Evolutionary conservation across 345 rosid genomes (phyloP).

Genomic region (Syzygium aqueum): DNA sequence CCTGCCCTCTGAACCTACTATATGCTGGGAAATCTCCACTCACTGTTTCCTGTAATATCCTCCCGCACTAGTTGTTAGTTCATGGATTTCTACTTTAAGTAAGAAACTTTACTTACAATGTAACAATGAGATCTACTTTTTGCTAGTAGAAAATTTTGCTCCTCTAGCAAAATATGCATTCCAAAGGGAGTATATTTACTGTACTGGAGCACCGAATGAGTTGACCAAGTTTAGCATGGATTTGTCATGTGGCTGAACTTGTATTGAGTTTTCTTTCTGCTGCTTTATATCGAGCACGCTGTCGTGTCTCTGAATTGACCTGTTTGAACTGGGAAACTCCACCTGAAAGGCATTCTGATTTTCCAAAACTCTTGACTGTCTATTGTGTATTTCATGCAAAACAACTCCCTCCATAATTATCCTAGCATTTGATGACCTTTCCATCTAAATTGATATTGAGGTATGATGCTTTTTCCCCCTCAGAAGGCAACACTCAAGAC

Average conservation of each 20-base stretch:
- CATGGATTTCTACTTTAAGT: not conserved
- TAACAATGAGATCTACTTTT: not conserved
- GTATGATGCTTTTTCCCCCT: constrained; percentile 7
- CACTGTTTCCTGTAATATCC: not conserved
- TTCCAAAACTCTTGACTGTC: not conserved
- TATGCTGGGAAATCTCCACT: not conserved
- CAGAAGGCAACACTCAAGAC: constrained; percentile 22
- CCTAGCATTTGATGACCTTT: not conserved
- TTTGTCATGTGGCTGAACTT: not conserved
- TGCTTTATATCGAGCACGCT: not conserved
- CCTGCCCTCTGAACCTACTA: not conserved
- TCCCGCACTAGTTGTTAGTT: not conserved
- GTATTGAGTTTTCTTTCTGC: not conserved
- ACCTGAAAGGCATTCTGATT: not conserved
- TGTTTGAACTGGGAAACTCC: not conserved
- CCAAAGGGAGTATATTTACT: not conserved
- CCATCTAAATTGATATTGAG: not conserved
- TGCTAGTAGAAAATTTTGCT: not conserved
- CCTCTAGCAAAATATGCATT: not conserved
- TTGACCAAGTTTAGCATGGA: not conserved
- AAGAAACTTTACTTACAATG: not conserved
- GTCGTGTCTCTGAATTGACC: not conserved
- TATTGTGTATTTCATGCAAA: not conserved
- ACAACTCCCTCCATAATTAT: not conserved
- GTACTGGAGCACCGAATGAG: not conserved